A percentile compares a stretch with the other conserved stretches of the same genome.
Conservation (phyloP, 1,284 basidiomycete genomes). For the Apiotrichum siamense region DNA sequence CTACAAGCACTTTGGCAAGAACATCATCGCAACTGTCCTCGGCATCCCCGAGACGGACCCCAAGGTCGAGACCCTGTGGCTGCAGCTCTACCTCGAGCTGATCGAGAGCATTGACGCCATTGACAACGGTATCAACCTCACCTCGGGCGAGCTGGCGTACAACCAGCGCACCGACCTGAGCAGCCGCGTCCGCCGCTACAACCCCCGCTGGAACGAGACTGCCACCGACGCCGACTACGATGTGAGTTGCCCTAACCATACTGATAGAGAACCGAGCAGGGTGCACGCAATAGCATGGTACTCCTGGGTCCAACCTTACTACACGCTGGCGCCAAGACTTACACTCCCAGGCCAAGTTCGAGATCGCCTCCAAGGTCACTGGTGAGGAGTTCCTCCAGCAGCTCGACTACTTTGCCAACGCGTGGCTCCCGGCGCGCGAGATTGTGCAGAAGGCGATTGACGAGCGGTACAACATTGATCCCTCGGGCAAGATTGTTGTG, state of each 20-base stretch:
- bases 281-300: too few relatives aligned
- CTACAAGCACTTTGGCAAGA: slow-evolving; percentile 95
- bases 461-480: slow-evolving; percentile 59
- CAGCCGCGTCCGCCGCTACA: slow-evolving; percentile 70
- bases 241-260: too few relatives aligned
- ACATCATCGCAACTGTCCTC: slow-evolving; percentile 68
- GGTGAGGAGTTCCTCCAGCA: slow-evolving; percentile 80
- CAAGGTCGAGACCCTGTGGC: slow-evolving; percentile 65
- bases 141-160: slow-evolving; percentile 60
- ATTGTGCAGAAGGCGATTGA: slow-evolving; percentile 66
- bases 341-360: slow-evolving; percentile 61
- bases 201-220: slow-evolving; percentile 86
- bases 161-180: slow-evolving; percentile 71
- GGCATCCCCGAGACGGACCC: slow-evolving; percentile 55
- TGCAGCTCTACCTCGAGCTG: slow-evolving; percentile 88
- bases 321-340: too few relatives aligned
- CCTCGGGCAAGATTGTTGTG: slow-evolving; percentile 70
- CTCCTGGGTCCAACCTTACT: background rate
- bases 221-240: slow-evolving; percentile 60
- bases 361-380: slow-evolving; percentile 71
- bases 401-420: slow-evolving; percentile 74
- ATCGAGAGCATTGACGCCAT: slow-evolving; percentile 91
- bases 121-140: slow-evolving; percentile 85
- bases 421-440: slow-evolving; percentile 89
- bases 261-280: too few relatives aligned